Evolutionary conservation across 345 rosid species (phyloP).

Genomic region (Ceriops zippeliana): DNA sequence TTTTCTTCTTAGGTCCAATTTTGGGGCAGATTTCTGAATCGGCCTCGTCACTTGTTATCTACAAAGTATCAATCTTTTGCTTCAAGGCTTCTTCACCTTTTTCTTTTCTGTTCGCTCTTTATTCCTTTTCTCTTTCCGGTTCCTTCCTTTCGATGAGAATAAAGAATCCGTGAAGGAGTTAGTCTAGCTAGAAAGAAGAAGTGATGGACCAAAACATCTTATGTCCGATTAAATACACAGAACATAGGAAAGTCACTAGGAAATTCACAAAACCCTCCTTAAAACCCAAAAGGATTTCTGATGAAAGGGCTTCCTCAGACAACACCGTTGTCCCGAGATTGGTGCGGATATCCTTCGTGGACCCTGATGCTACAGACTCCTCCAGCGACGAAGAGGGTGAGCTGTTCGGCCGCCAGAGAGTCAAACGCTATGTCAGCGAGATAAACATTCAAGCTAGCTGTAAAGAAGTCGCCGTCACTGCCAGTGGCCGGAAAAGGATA

Average conservation of each 20-base stretch:
- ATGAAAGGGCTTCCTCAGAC: constrained; percentile 5
- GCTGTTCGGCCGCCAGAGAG: constrained; percentile 40
- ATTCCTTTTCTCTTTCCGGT: background rate
- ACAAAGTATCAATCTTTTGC: constrained; percentile 16
- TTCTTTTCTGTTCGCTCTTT: background rate
- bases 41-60: constrained; percentile 1
- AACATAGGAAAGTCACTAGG: constrained; percentile 49
- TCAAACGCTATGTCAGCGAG: constrained; percentile 69
- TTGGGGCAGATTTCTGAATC: constrained; percentile 25
- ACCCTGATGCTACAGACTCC: constrained; percentile 87
- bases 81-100: constrained; percentile 12
- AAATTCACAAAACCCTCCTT: constrained; percentile 37
- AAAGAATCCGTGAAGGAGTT: constrained; percentile 12
- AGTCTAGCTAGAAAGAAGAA: background rate
- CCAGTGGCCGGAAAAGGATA: constrained; percentile 27
- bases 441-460: constrained; percentile 51
- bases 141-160: constrained; percentile 20
- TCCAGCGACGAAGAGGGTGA: constrained; percentile 78
- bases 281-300: constrained; percentile 16
- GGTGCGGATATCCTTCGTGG: constrained; percentile 58
- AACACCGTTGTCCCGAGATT: constrained; percentile 17
- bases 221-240: constrained; percentile 62
- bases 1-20: background rate
- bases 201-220: constrained; percentile 44
- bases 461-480: constrained; percentile 6